Evolutionary conservation across 2,329 filamentous ascomycete species (phyloP), one percentile per base, ranked within the genome.

Genomic region (Cryphonectria parasitica): DNA sequence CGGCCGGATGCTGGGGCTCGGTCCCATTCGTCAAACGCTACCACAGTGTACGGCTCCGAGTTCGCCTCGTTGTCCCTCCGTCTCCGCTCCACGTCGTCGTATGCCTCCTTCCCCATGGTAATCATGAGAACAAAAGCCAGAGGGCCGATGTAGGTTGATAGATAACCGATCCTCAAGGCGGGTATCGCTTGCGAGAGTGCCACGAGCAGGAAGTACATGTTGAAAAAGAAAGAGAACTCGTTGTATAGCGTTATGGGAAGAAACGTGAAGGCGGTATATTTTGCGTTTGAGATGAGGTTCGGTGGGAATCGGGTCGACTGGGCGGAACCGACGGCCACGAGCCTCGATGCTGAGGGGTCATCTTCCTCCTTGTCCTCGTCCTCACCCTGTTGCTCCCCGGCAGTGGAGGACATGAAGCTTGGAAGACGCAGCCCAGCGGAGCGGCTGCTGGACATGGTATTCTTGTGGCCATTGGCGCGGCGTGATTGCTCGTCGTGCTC

Each of bases 141-240:
- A 0, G 96, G 96, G 28, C 93, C 95, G 79, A 98, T 90, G 77
- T 99, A 99, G 1, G 96, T 98, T 41, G 93, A 93, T 72, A 99
- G 87, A 80, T 98, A 98, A 69, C 96, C 96, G 74, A 99, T 98
- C 68, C 94, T 90, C 68, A 99, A 83, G 31, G 92, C 88, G 4
- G 94, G 95, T 77, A 99, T 95, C 60, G 94, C 91, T 82, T 99
- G 96, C 52, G 95, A 98, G 65, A 98, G 82, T 8, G 96, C 97
- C 65, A 99, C 96, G 36, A 98, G 89, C 69, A 99, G 85, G 80
- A 99, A 99, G 80, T 99, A 99, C 85, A 98, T 93, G 86, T 99
- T 99, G 86, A 99, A 97, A 83, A 99, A 99, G 84, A 98, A 99
- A 71, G 95, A 98, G 80, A 99, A 99, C 79, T 99, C 96, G 82